phyloP scores from a whole-genome alignment of 2,329 filamentous ascomycete species.

The Monilinia aucupariae region DNA sequence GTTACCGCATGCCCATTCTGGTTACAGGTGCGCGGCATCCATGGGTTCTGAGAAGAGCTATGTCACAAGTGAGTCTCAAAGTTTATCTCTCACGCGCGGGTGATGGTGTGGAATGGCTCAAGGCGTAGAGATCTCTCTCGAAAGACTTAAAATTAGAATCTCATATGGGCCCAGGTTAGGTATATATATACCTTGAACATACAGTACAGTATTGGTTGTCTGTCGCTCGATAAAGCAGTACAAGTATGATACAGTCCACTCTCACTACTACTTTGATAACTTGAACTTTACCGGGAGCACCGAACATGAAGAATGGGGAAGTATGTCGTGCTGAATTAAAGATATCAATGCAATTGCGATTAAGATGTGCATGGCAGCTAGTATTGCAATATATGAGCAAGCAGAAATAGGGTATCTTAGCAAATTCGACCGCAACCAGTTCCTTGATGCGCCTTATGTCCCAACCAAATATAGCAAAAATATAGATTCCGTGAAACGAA shows the following conservation, averaged over 20 bases:
- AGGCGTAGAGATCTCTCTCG: not conserved
- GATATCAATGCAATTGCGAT: not conserved
- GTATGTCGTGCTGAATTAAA: not conserved
- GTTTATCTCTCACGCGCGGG: not conserved
- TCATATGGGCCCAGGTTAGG: not conserved
- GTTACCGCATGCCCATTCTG: not conserved
- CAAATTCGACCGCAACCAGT: not conserved
- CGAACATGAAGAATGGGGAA: not conserved
- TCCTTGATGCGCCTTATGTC: conserved; percentile 3
- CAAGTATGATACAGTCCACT: not conserved
- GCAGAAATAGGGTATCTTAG: conserved; percentile 10
- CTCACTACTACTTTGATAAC: not conserved
- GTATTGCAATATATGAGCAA: not conserved
- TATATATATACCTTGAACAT: not conserved
- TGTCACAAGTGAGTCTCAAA: no score
- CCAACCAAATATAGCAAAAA: conserved; percentile 2
- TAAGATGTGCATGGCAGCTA: conserved; percentile 11
- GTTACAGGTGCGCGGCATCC: not conserved
- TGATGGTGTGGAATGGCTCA: not conserved
- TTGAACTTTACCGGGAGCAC: not conserved
- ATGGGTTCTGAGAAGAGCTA: no score
- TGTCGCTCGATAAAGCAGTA: not conserved
- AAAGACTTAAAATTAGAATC: not conserved
- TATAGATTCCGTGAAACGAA: not conserved
- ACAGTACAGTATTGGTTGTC: not conserved